Conservation (phyloP, 2,329 filamentous ascomycete species). For the Atkinsonella texensis region DNA sequence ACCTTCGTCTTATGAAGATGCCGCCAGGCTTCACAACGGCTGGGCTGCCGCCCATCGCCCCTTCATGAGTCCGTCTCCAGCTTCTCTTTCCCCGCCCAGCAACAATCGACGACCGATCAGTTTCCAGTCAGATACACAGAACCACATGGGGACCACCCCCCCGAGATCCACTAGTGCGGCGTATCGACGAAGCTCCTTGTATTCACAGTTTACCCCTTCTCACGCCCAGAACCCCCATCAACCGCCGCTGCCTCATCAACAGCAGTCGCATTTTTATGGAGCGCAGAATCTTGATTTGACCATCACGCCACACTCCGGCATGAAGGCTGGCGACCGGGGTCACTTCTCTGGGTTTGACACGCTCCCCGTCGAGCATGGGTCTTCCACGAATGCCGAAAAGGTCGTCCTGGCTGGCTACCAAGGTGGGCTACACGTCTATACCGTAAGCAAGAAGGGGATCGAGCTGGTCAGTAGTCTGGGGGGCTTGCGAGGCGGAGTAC, state of each 20-base stretch:
- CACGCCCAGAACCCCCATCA: constrained; percentile 32
- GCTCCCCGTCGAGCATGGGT: constrained; percentile 35
- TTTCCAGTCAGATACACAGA: constrained; percentile 39
- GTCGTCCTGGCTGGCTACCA: constrained; percentile 69
- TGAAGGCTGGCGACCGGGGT: constrained; percentile 54
- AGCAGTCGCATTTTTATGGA: constrained; percentile 67
- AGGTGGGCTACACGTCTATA: constrained; percentile 65
- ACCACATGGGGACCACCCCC: constrained; percentile 28
- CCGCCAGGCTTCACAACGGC: constrained; percentile 29
- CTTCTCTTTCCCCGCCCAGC: constrained; percentile 28
- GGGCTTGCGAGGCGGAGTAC: constrained; percentile 66
- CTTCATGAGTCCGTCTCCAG: constrained; percentile 30
- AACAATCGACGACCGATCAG: constrained; percentile 35
- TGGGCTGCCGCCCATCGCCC: constrained; percentile 35
- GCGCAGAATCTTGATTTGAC: constrained; percentile 65
- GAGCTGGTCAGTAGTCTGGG: constrained; percentile 60
- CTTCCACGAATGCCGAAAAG: constrained; percentile 38
- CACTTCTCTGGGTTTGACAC: constrained; percentile 76
- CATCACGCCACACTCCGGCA: constrained; percentile 38
- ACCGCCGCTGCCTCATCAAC: constrained; percentile 61
- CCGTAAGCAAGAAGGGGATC: constrained; percentile 58
- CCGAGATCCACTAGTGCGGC: constrained; percentile 23
- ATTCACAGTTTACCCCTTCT: constrained; percentile 34
- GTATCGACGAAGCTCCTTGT: constrained; percentile 35
- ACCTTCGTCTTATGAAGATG: constrained; percentile 39